These are phyloP conservation scores for Fonsecaea erecta DNA, from an alignment of 2,329 filamentous ascomycete genomes.

Conservation along the genomic window DNA sequence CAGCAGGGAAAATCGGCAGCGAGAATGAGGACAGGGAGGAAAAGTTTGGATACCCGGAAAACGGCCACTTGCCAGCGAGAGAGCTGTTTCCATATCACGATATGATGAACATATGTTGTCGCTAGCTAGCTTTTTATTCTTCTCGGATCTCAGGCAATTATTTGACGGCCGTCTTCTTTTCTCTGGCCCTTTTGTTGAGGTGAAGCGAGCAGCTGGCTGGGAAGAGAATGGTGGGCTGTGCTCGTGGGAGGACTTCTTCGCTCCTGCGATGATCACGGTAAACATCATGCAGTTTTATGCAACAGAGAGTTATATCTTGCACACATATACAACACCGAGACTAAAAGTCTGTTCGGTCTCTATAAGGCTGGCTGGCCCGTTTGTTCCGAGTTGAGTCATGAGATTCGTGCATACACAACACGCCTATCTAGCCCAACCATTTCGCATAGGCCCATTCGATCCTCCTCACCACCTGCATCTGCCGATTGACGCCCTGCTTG, in stretches of 20 bases:
- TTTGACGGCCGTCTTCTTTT: not conserved
- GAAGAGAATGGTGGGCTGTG: not conserved
- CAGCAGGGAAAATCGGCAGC: not conserved
- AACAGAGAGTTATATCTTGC: not conserved
- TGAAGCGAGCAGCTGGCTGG: not conserved
- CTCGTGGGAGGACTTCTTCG: not conserved
- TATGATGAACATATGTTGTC: not conserved
- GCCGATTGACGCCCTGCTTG: slow-evolving; percentile 73
- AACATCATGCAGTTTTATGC: not conserved
- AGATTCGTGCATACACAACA: too few species aligned
- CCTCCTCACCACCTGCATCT: slow-evolving; percentile 77
- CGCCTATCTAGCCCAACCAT: slow-evolving; percentile 59
- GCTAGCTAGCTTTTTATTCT: not conserved
- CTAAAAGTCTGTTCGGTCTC: too few species aligned
- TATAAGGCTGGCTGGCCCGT: too few species aligned
- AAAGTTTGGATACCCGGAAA: slow-evolving; percentile 3
- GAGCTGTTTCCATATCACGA: not conserved
- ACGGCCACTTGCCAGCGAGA: not conserved
- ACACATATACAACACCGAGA: not conserved
- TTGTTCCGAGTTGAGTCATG: too few species aligned
- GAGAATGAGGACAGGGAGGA: not conserved
- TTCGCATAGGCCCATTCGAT: slow-evolving; percentile 89
- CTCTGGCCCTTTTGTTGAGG: not conserved
- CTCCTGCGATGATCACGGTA: not conserved
- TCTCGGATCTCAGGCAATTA: not conserved